Evolutionary conservation across 345 rosid species (phyloP), one percentile per base, ranked within the genome.

Genomic region (Euclidium syriacum): DNA sequence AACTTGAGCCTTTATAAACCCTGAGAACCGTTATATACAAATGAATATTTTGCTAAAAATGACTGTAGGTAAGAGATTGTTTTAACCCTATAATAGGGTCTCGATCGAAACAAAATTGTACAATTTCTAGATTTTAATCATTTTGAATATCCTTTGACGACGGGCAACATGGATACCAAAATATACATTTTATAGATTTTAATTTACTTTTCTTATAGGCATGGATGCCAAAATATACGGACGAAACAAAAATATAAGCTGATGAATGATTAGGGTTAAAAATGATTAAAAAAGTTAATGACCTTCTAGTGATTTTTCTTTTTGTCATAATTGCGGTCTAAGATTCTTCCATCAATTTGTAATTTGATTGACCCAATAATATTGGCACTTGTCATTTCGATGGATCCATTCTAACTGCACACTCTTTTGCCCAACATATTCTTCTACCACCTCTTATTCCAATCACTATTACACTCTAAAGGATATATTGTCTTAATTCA

Each of bases 251-350:
- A 15, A 33, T 17, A 16, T 16, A 23, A 34, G 44, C 17, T 47
- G 23, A 16, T 14, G 18, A 19, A 49, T 36, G 3, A 5, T 36
- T 36, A 36, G 6, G 17, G 6, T n/a, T 36, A n/a, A 36, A 35
- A 52, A 27, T 40, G 7, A 53, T 61, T 52, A 61, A 27, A 61
- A 59, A 55, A 23, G 50, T 36, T 70, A 53, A 54, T 44, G 74
- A 53, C 35, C 17, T 26, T 34, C 24, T 52, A 34, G 62, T 61
- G 11, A 3, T 52, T 61, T 61, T 53, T 53, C 62, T 62, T 46
- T 50, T 53, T 27, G 73, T 58, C 65, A 83, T 85, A 52, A 85
- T 83, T 61, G 57, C 66, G 59, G 79, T 77, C 81, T 75, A 77
- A 67, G 80, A 79, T 76, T 79, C 85, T 78, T 74, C 55, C 49